Base-by-base conservation (phyloP, 169 alveolate genomes). In the Cryptosporidium sp. region DNA sequence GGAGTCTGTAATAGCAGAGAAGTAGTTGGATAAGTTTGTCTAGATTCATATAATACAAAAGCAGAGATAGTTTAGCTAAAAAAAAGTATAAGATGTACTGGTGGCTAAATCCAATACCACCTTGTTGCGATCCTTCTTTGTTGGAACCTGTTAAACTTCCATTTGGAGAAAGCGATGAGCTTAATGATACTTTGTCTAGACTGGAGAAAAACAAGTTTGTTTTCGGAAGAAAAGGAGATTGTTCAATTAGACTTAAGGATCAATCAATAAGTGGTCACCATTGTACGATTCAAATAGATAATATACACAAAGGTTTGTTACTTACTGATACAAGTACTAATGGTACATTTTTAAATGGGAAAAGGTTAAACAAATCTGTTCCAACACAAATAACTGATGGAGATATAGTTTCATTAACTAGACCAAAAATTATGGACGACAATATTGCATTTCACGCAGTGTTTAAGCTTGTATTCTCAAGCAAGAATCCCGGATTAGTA, bases 231-330 rank as follows among this genome's bases (percentile, higher is more conserved):
- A 80, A 80, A 39, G 75, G 69, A 18, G 89, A 80, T 80, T 80
- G 89, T n/a, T 80, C 89, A 12, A 60, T 80, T 4, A 60, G 75
- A 67, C 70, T 80, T 23, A 80, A 80, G 60, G 89, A 80, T 39
- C 89, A 80, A 29, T 80, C 89, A 3, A 80, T 80, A 12, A 80
- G 89, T 65, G 89, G 89, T 10, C 89, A 80, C 18, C 89, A 80
- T 45, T 80, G 89, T 29, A 42, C 75, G 45, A 37, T 80, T 23
- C 75, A 80, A 3, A 26, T 61, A 18, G 89, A 65, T 29, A 48
- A 23, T 56, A 18, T 58, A 29, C 16, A n/a, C 7, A 35, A 67
- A 39, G 73, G 75, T 10, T 42, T 80, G 67, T 26, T 80, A 39
- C 26, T 80, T 42, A 80, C 75, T 58, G 89, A 80, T 26, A 80